Evolutionary conservation across 495 filamentous ascomycete species (phyloP).

Genomic region (Parathielavia appendiculata): DNA sequence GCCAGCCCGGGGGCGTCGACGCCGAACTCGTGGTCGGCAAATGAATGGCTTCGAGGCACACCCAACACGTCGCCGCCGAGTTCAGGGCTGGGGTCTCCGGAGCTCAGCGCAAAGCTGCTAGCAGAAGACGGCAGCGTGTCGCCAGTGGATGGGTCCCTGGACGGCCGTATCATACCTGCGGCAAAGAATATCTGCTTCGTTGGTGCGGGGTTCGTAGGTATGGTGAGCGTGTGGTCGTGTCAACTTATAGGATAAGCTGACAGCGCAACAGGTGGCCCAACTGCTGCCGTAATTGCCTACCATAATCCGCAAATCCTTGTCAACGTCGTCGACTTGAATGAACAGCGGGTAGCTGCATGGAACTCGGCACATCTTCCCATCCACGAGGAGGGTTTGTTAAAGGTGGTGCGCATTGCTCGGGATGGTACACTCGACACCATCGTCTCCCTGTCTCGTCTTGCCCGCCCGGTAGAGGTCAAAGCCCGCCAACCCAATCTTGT

Average conservation of each 20-base stretch:
- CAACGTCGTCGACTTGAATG: constrained; percentile 67
- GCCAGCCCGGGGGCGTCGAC: constrained; percentile 22
- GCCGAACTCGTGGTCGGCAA: constrained; percentile 23
- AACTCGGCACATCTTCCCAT: constrained; percentile 70
- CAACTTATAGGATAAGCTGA: constrained; percentile 1
- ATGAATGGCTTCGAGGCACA: constrained; percentile 19
- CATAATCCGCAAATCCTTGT: constrained; percentile 64
- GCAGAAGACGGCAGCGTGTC: constrained; percentile 12
- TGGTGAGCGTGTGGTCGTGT: not conserved
- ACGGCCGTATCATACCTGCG: not conserved
- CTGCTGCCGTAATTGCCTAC: constrained; percentile 67
- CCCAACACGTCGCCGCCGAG: constrained; percentile 28
- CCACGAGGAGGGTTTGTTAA: constrained; percentile 65
- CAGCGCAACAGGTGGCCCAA: constrained; percentile 58
- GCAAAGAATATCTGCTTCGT: constrained; percentile 47
- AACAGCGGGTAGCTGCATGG: constrained; percentile 62
- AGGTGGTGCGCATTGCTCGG: constrained; percentile 60
- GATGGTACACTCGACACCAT: constrained; percentile 45
- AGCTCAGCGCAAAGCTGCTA: constrained; percentile 18
- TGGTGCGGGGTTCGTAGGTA: constrained; percentile 34
- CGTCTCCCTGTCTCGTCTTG: constrained; percentile 19
- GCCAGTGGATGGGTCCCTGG: constrained; percentile 4
- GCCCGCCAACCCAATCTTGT: constrained; percentile 56
- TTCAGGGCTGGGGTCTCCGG: constrained; percentile 22
- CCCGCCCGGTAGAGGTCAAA: constrained; percentile 22